Conservation (phyloP, 2,329 filamentous ascomycete genomes). For the Fusarium nematophilum region DNA sequence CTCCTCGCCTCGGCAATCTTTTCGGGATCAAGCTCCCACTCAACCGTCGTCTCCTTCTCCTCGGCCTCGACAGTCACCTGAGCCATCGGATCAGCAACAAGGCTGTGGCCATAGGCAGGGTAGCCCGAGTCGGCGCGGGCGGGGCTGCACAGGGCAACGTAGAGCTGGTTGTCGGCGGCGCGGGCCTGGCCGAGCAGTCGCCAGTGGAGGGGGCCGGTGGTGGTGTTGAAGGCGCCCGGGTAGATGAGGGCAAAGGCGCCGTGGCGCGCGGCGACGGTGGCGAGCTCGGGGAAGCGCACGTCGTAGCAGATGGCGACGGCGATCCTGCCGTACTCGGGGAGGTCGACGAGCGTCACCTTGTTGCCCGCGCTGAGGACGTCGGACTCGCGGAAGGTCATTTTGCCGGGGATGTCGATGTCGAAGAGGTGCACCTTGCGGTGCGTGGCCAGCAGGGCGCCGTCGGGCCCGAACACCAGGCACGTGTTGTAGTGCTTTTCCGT, state of each 20-base stretch:
- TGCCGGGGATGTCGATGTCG: constrained; percentile 96
- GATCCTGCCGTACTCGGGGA: constrained; percentile 89
- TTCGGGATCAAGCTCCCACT: constrained; percentile 75
- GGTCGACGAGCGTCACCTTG: constrained; percentile 84
- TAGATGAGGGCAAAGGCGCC: constrained; percentile 92
- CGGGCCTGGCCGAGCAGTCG: constrained; percentile 82
- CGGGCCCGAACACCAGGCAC: constrained; percentile 81
- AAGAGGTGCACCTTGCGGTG: constrained; percentile 97
- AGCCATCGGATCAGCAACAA: constrained; percentile 90
- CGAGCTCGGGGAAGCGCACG: constrained; percentile 94
- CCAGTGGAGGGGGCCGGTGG: constrained; percentile 94
- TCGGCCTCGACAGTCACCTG: constrained; percentile 82
- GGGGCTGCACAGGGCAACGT: constrained; percentile 92
- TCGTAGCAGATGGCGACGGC: constrained; percentile 97
- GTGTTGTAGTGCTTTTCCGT: constrained; percentile 88
- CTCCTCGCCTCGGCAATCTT: constrained; percentile 80
- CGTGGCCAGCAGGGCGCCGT: constrained; percentile 82
- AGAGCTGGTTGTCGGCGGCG: constrained; percentile 94
- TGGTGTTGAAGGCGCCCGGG: constrained; percentile 96
- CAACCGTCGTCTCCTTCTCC: constrained; percentile 80
- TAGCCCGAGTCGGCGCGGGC: constrained; percentile 81
- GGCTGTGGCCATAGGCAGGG: constrained; percentile 90
- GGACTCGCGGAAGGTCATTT: constrained; percentile 90
- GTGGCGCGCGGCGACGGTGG: constrained; percentile 85
- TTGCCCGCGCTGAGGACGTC: constrained; percentile 89